phyloP scores from a whole-genome alignment of 352 stramenopile genomes.

The Pythium plurisporium region DNA sequence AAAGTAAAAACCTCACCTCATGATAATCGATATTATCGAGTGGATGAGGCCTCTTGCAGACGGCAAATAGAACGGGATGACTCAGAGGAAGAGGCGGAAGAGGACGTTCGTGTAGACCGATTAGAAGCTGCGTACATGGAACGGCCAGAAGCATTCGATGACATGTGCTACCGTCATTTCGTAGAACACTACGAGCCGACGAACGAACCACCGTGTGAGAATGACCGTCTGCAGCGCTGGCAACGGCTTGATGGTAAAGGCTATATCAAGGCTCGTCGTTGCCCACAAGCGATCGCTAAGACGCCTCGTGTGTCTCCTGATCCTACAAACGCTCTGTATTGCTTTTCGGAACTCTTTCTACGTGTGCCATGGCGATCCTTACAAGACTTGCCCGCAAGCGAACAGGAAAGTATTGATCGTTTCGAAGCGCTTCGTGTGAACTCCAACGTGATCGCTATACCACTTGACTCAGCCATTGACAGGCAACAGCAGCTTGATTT shows the following conservation, averaged over 20 bases:
- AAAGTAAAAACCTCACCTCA: conserved; percentile 1
- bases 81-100: too few relatives aligned
- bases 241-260: not conserved
- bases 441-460: not conserved
- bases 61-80: too few relatives aligned
- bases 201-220: not conserved
- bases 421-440: not conserved
- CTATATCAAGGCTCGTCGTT: not conserved
- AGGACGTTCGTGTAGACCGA: not conserved
- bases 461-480: not conserved
- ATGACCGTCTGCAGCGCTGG: not conserved
- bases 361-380: not conserved
- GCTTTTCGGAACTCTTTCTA: not conserved
- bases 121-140: not conserved
- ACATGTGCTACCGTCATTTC: not conserved
- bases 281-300: not conserved
- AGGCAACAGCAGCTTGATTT: not conserved
- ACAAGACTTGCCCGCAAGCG: not conserved
- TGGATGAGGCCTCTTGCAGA: too few relatives aligned
- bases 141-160: not conserved
- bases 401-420: not conserved
- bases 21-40: not conserved
- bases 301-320: not conserved
- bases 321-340: not conserved
- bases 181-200: not conserved